Conservation (phyloP, 192 early-diverging fungal genomes). For the Oehlia diaphana region DNA sequence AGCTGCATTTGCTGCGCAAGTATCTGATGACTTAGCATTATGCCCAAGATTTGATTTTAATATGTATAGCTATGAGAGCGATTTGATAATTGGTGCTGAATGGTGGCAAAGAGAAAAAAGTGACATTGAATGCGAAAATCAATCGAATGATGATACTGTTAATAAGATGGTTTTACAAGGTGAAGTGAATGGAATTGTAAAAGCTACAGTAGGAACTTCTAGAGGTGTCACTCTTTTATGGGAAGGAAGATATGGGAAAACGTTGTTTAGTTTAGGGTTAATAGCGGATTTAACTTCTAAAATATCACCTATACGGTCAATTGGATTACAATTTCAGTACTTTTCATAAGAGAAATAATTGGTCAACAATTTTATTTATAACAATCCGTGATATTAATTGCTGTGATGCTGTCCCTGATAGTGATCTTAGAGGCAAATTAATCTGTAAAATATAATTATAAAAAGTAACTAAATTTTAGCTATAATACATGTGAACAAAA, state of each 20-base stretch:
- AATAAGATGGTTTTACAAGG: constrained; percentile 25
- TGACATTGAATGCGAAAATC: background rate
- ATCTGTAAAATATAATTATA: too few relatives aligned
- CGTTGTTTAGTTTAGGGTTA: constrained; percentile 68
- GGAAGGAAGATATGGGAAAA: constrained; percentile 67
- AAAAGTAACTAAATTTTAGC: too few relatives aligned
- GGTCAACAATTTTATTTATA: too few relatives aligned
- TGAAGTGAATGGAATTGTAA: constrained; percentile 32
- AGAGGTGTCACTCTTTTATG: constrained; percentile 69
- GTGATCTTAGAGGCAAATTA: too few relatives aligned
- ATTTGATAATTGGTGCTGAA: constrained; percentile 85
- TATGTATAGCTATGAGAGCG: constrained; percentile 87
- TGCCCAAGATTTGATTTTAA: constrained; percentile 90
- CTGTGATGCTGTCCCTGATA: too few relatives aligned
- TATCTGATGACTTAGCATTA: constrained; percentile 66
- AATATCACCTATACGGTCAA: constrained; percentile 51
- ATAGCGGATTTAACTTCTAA: constrained; percentile 57
- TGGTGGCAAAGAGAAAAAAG: constrained; percentile 58
- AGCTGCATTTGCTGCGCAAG: constrained; percentile 77
- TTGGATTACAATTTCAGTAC: constrained; percentile 59
- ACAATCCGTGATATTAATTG: too few relatives aligned
- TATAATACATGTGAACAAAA: too few relatives aligned
- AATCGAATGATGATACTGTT: constrained; percentile 27
- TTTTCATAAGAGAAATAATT: constrained; percentile 43
- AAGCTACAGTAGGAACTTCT: constrained; percentile 35